Percentiles rank a stretch among this genome's conserved stretches.
These are phyloP conservation scores for Trichoderma sp. DNA, from an alignment of 2,329 filamentous ascomycete species.

Conservation along the genomic window DNA sequence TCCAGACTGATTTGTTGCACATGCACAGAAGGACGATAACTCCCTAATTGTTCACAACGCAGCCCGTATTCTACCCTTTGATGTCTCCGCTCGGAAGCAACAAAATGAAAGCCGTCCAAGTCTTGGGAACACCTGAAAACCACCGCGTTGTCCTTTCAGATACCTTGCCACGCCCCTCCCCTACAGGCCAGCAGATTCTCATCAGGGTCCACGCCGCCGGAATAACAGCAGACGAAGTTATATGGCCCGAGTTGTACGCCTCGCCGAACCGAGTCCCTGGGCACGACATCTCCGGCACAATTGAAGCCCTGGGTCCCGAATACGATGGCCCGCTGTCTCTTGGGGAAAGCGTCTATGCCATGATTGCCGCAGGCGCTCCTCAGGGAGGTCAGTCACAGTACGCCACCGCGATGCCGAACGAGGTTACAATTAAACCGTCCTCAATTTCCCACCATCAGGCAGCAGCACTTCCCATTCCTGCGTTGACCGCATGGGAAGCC, in stretches of 20 bases:
- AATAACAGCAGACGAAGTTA: slow-evolving; percentile 41
- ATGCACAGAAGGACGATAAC: background rate
- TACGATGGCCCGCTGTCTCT: slow-evolving; percentile 30
- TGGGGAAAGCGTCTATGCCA: slow-evolving; percentile 35
- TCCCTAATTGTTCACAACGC: background rate
- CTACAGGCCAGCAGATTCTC: slow-evolving; percentile 33
- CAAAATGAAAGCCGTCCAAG: background rate
- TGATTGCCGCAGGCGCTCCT: slow-evolving; percentile 32
- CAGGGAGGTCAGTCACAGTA: slow-evolving; percentile 35
- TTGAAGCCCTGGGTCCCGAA: slow-evolving; percentile 34
- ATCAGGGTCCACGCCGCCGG: slow-evolving; percentile 39
- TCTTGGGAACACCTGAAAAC: background rate
- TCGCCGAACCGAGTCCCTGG: slow-evolving; percentile 38
- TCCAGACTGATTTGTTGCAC: too few relatives aligned
- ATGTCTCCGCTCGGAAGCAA: background rate
- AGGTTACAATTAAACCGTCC: slow-evolving; percentile 32
- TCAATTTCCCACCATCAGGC: slow-evolving; percentile 34
- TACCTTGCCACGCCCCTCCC: slow-evolving; percentile 39
- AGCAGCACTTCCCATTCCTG: slow-evolving; percentile 38
- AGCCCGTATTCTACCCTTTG: background rate
- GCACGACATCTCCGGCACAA: slow-evolving; percentile 41
- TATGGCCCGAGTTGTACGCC: slow-evolving; percentile 41
- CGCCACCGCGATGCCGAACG: slow-evolving; percentile 28
- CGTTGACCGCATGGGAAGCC: slow-evolving; percentile 38
- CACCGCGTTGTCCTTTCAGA: background rate